These are phyloP conservation scores for Cavenderia fasciculata DNA, from an alignment of 78 protist genomes.

Conservation along the genomic window DNA sequence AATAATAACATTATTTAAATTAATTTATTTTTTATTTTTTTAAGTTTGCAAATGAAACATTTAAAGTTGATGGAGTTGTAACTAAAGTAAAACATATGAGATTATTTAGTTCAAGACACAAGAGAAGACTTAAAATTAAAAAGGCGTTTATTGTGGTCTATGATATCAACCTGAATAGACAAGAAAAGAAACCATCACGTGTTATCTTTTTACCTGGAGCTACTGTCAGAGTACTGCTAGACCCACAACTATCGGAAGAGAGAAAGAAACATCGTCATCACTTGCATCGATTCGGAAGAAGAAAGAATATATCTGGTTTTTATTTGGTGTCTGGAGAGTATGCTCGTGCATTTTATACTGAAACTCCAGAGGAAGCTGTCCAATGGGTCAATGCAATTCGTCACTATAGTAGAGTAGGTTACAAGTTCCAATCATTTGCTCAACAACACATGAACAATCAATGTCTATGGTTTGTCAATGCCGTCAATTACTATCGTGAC, in stretches of 20 bases:
- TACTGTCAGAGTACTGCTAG: constrained; percentile 13
- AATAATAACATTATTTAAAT: background rate
- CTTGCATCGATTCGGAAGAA: too few species aligned
- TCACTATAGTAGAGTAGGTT: constrained; percentile 5
- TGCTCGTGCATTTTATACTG: constrained; percentile 18
- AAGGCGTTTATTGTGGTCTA: constrained; percentile 53
- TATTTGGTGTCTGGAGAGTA: constrained; percentile 11
- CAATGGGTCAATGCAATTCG: constrained; percentile 60
- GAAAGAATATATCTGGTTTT: too few species aligned
- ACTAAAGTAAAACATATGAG: constrained; percentile 39
- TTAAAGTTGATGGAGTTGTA: constrained; percentile 5
- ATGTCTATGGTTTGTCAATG: constrained; percentile 55
- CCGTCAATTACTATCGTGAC: constrained; percentile 10
- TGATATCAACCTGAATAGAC: background rate
- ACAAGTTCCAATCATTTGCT: constrained; percentile 62
- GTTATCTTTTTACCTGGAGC: constrained; percentile 58
- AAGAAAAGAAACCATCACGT: constrained; percentile 15
- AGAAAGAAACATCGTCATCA: background rate
- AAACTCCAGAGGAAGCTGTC: constrained; percentile 12
- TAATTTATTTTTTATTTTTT: background rate
- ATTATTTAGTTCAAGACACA: constrained; percentile 15
- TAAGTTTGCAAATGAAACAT: background rate
- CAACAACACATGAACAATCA: background rate
- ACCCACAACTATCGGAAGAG: background rate
- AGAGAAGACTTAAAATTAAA: constrained; percentile 17